Conservation (phyloP, 2,329 filamentous ascomycete species). For the Samsoniella hepiali region DNA sequence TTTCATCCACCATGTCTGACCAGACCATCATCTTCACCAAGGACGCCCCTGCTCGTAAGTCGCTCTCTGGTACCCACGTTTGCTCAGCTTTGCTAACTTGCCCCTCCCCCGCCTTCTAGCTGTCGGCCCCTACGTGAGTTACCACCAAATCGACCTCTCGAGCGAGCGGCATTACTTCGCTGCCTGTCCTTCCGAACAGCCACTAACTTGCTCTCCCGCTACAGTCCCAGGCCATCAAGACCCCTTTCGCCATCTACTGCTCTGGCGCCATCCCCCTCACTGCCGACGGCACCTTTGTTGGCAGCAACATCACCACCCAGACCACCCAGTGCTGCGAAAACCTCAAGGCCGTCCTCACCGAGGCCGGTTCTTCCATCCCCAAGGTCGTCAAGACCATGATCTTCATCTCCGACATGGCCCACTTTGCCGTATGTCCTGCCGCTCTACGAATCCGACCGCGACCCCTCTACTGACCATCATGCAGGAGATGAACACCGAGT, state of each 20-base stretch:
- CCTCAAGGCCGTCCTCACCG: conserved; percentile 77
- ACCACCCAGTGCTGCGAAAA: conserved; percentile 67
- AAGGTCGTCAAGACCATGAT: conserved; percentile 89
- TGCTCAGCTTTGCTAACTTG: conserved; percentile 18
- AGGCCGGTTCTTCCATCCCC: conserved; percentile 72
- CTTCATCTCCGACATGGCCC: conserved; percentile 86
- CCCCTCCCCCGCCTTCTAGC: conserved; percentile 37
- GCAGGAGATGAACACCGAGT: conserved; percentile 79
- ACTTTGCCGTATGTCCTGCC: conserved; percentile 61
- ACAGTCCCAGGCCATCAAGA: conserved; percentile 66
- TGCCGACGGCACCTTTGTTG: conserved; percentile 51
- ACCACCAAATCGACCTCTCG: background rate
- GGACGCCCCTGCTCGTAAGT: conserved; percentile 57
- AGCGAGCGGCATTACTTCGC: background rate
- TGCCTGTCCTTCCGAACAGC: background rate
- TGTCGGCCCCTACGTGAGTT: conserved; percentile 61
- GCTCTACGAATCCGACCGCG: background rate
- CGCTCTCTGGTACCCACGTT: background rate
- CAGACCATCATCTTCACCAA: conserved; percentile 54
- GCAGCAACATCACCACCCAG: conserved; percentile 61
- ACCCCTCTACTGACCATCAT: background rate
- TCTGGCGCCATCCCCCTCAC: conserved; percentile 71
- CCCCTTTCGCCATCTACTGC: conserved; percentile 62
- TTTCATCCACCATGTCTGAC: conserved; percentile 42
- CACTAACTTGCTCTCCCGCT: conserved; percentile 22